Conservation (phyloP, 2,329 filamentous ascomycete species). For the Botrytis deweyae region DNA sequence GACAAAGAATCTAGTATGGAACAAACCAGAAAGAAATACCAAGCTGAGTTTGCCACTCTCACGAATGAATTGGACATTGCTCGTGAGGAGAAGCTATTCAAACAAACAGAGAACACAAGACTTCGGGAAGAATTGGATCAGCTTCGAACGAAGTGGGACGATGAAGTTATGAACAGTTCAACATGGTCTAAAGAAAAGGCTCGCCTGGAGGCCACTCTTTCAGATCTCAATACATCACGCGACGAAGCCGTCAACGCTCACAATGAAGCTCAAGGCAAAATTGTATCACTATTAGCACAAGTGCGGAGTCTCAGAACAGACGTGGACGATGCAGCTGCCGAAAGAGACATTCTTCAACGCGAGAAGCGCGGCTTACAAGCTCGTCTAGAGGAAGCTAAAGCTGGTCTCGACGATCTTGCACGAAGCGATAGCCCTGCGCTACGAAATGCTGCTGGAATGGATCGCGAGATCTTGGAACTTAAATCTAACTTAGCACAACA, state of each 20-base stretch:
- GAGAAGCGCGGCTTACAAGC: conserved; percentile 90
- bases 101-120: conserved; percentile 80
- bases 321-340: conserved; percentile 80
- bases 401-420: conserved; percentile 82
- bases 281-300: conserved; percentile 86
- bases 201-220: conserved; percentile 82
- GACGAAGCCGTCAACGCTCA: conserved; percentile 92
- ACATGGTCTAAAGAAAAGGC: conserved; percentile 99
- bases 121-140: conserved; percentile 96
- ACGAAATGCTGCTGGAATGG: conserved; percentile 83
- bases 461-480: conserved; percentile 85
- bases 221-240: conserved; percentile 84
- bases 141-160: conserved; percentile 93
- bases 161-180: conserved; percentile 94
- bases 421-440: conserved; percentile 83
- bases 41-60: conserved; percentile 83
- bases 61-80: conserved; percentile 92
- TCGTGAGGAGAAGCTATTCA: conserved; percentile 82
- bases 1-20: conserved; percentile 96
- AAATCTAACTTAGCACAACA: conserved; percentile 88
- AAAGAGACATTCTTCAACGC: conserved; percentile 79
- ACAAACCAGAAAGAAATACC: conserved; percentile 96
- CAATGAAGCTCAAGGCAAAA: conserved; percentile 91
- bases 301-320: conserved; percentile 80
- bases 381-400: conserved; percentile 81